These are phyloP conservation scores for Nicotiana knightiana DNA, from an alignment of 257 asterid genomes.

Conservation along the genomic window DNA sequence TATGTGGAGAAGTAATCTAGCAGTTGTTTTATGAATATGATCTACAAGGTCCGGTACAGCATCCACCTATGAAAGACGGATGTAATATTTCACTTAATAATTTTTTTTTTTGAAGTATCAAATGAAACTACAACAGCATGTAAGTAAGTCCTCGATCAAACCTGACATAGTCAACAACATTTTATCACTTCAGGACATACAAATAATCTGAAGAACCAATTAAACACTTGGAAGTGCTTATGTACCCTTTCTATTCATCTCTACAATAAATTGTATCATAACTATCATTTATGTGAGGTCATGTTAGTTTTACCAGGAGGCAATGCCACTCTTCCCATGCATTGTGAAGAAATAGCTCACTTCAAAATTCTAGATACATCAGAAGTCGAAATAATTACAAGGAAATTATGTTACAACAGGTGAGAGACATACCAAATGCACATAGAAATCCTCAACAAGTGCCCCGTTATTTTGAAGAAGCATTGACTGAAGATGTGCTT, in stretches of 20 bases:
- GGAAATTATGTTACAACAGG: background rate
- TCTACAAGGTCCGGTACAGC: slow-evolving; percentile 88
- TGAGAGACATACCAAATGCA: slow-evolving; percentile 56
- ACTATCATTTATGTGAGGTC: background rate
- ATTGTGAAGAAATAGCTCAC: background rate
- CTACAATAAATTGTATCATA: background rate
- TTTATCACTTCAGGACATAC: background rate
- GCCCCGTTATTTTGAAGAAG: slow-evolving; percentile 85
- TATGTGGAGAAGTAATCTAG: slow-evolving; percentile 78
- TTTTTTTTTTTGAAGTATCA: background rate
- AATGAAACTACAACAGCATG: background rate
- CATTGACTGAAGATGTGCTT: slow-evolving; percentile 79
- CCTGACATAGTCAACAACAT: background rate
- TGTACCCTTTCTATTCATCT: slow-evolving; percentile 2
- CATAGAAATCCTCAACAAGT: slow-evolving; percentile 79
- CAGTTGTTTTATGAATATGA: slow-evolving; percentile 83
- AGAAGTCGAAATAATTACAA: background rate
- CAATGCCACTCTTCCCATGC: background rate
- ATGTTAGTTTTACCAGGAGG: background rate
- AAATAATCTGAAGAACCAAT: background rate
- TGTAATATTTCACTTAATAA: background rate
- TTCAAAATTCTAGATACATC: background rate
- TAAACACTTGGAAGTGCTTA: background rate
- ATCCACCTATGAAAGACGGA: slow-evolving; percentile 60
- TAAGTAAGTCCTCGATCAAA: background rate